These are phyloP conservation scores for Chaetoscypha palmicola DNA, from an alignment of 2,329 filamentous ascomycete genomes.

Conservation along the genomic window DNA sequence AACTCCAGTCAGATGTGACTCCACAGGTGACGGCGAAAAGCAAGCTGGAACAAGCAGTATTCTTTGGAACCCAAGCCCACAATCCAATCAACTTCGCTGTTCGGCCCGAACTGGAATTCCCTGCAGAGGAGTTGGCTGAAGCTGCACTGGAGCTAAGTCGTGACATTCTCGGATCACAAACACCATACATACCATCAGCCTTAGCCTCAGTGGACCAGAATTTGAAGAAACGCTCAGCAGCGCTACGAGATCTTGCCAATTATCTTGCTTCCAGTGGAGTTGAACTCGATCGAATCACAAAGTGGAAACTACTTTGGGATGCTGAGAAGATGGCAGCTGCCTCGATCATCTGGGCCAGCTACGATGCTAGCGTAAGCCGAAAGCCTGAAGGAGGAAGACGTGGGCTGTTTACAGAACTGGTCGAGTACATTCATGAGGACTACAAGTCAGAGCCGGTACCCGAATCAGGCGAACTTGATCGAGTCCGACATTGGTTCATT, in stretches of 20 bases:
- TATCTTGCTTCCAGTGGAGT: conserved; percentile 62
- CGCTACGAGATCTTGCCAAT: conserved; percentile 66
- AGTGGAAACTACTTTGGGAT: conserved; percentile 79
- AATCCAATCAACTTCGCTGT: conserved; percentile 84
- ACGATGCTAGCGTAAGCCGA: conserved; percentile 60
- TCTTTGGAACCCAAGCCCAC: conserved; percentile 74
- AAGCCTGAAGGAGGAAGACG: conserved; percentile 55
- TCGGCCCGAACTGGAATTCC: conserved; percentile 59
- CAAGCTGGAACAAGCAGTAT: conserved; percentile 91
- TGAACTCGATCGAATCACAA: conserved; percentile 57
- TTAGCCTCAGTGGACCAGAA: conserved; percentile 77
- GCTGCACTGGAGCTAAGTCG: conserved; percentile 74
- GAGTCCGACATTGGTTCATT: conserved; percentile 80
- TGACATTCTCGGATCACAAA: conserved; percentile 73
- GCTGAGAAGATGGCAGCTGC: conserved; percentile 87
- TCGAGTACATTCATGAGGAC: conserved; percentile 68
- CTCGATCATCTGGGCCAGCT: conserved; percentile 69
- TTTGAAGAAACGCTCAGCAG: conserved; percentile 63
- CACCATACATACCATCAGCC: conserved; percentile 64
- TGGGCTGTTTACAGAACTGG: conserved; percentile 65
- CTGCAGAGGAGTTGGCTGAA: conserved; percentile 60
- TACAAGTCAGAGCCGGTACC: conserved; percentile 62
- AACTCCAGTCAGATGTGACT: conserved; percentile 50
- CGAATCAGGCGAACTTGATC: conserved; percentile 65
- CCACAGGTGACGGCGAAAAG: conserved; percentile 71